phyloP scores from a whole-genome alignment of 1,139 yeast species.

The Geotrichum aggregatum region DNA sequence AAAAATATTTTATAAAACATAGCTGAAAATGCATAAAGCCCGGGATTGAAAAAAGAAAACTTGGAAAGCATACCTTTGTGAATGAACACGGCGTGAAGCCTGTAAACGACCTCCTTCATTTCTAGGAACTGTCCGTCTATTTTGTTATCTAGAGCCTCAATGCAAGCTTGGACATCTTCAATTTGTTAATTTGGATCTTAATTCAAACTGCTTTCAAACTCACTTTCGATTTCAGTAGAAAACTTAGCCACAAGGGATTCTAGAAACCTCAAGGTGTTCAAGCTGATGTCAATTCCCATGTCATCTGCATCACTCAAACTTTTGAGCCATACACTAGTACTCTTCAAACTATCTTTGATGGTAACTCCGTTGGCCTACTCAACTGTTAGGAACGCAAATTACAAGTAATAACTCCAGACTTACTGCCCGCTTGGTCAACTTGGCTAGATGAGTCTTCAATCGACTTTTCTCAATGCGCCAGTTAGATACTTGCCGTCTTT shows the following conservation, averaged over 20 bases:
- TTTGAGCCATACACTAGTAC: conserved; percentile 56
- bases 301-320: conserved; percentile 20
- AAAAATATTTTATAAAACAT: no score
- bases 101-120: conserved; percentile 64
- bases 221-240: conserved; percentile 15
- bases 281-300: conserved; percentile 18
- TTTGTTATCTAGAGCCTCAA: conserved; percentile 41
- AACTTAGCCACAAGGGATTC: conserved; percentile 30
- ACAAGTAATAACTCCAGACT: conserved; percentile 43
- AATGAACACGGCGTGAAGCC: conserved; percentile 84
- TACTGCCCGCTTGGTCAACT: conserved; percentile 45
- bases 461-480: conserved; percentile 58
- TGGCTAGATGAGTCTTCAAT: conserved; percentile 45
- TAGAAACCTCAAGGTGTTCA: conserved; percentile 31
- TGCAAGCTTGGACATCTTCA: background rate
- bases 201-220: background rate
- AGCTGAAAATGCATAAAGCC: no score
- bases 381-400: conserved; percentile 41
- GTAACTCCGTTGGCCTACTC: conserved; percentile 28
- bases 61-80: conserved; percentile 47
- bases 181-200: background rate
- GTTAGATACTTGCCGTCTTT: conserved; percentile 54
- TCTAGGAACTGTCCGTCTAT: conserved; percentile 57
- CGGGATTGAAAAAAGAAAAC: no score
- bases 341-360: conserved; percentile 37